Evolutionary conservation across 2,329 filamentous ascomycete genomes (phyloP).

Genomic region (Fusarium austroafricanum): DNA sequence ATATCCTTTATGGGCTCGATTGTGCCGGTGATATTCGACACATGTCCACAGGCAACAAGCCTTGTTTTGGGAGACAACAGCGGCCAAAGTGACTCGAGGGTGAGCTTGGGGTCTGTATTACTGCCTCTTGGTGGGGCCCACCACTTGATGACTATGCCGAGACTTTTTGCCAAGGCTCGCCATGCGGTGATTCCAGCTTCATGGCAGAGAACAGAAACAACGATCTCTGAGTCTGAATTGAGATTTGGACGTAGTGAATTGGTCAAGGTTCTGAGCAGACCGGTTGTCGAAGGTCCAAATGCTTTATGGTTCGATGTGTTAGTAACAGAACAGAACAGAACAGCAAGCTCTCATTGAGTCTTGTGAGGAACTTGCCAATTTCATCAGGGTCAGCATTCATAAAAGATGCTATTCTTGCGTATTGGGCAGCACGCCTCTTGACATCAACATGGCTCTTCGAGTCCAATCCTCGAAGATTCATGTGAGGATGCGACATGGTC

Average conservation of each 20-base stretch:
- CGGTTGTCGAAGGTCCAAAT: slow-evolving; percentile 4
- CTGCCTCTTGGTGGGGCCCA: neutral
- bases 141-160: slow-evolving; percentile 23
- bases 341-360: neutral
- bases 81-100: neutral
- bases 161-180: slow-evolving; percentile 6
- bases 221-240: slow-evolving; percentile 1
- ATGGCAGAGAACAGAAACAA: slow-evolving; percentile 10
- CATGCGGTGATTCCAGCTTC: slow-evolving; percentile 22
- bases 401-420: neutral
- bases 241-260: neutral
- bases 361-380: neutral
- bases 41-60: neutral
- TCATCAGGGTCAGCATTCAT: slow-evolving; percentile 2
- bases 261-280: neutral
- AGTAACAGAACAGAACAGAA: neutral
- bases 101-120: slow-evolving; percentile 2
- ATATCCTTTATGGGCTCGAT: slow-evolving; percentile 7
- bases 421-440: neutral
- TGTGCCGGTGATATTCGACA: slow-evolving; percentile 8
- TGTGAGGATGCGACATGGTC: slow-evolving; percentile 3
- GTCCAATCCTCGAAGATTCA: neutral
- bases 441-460: neutral
- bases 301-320: neutral
- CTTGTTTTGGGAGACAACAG: neutral